phyloP scores from a whole-genome alignment of 2,329 filamentous ascomycete genomes.

The Pseudogymnoascus sp. region DNA sequence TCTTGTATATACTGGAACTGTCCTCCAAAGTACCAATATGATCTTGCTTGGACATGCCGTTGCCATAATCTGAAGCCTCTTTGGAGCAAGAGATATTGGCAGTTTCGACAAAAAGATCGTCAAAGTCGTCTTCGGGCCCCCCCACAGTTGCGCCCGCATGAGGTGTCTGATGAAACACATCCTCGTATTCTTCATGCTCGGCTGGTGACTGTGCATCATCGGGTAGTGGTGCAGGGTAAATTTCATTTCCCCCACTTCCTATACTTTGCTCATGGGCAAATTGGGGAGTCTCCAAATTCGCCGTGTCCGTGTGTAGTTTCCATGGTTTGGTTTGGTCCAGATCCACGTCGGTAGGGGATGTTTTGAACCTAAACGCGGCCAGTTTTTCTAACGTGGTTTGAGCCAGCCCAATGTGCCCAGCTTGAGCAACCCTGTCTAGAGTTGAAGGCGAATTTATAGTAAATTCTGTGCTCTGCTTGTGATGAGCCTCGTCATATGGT shows the following conservation, averaged over 20 bases:
- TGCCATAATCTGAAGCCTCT: not conserved
- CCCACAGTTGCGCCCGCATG: not conserved
- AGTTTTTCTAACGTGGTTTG: constrained; percentile 24
- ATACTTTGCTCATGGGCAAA: not conserved
- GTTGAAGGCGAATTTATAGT: constrained; percentile 11
- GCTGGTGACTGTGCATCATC: not conserved
- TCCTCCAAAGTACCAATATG: not conserved
- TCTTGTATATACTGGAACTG: not conserved
- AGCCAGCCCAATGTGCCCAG: constrained; percentile 12
- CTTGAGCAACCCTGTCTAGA: constrained; percentile 19
- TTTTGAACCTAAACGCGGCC: constrained; percentile 14
- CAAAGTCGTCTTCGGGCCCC: not conserved
- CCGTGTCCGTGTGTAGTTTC: not conserved
- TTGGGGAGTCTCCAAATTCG: not conserved
- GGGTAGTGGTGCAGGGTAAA: not conserved
- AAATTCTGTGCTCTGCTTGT: not conserved
- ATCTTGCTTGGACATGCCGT: not conserved
- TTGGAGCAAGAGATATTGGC: not conserved
- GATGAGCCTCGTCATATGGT: not conserved
- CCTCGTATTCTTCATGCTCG: not conserved
- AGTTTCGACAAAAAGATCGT: not conserved
- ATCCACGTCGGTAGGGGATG: not conserved
- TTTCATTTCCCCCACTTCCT: not conserved
- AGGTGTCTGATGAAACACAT: not conserved
- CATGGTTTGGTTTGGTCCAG: not conserved